Percentiles rank a stretch among this genome's conserved stretches.
These are phyloP conservation scores for Tripterygium wilfordii DNA, from an alignment of 177 flowering plant genomes.

Conservation along the genomic window DNA sequence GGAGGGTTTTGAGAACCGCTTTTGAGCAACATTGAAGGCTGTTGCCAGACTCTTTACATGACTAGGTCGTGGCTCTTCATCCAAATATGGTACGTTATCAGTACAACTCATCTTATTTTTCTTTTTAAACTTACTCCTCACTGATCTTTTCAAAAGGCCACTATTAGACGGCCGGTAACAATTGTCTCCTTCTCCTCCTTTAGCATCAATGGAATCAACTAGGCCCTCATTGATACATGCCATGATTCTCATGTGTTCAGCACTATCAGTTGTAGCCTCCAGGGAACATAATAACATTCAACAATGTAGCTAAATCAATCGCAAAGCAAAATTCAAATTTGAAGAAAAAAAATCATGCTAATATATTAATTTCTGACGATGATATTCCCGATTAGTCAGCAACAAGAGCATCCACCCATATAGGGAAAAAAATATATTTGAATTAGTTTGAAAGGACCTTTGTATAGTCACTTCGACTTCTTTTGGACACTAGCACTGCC, in stretches of 20 bases:
- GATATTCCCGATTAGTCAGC: too few relatives aligned
- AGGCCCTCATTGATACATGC: constrained; percentile 1
- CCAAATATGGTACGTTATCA: background rate
- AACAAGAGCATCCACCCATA: too few relatives aligned
- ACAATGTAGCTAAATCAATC: too few relatives aligned
- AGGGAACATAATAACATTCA: too few relatives aligned
- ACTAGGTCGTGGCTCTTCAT: background rate
- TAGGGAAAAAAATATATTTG: too few relatives aligned
- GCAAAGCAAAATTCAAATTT: too few relatives aligned
- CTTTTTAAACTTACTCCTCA: background rate
- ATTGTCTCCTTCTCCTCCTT: constrained; percentile 1
- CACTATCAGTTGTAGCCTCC: constrained; percentile 2
- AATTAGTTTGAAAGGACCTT: constrained; percentile 8
- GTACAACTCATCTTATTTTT: background rate
- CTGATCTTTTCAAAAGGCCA: background rate
- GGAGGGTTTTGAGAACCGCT: constrained; percentile 4
- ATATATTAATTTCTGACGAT: too few relatives aligned
- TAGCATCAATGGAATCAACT: background rate
- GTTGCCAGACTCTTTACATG: constrained; percentile 2
- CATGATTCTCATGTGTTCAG: background rate
- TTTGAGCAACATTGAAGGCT: constrained; percentile 7
- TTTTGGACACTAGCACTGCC: constrained; percentile 2
- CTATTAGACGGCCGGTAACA: background rate
- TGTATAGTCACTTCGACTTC: background rate
- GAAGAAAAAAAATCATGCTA: too few relatives aligned